Evolutionary conservation across 352 stramenopile genomes (phyloP).

Genomic region (Aphanomyces stellatus): DNA sequence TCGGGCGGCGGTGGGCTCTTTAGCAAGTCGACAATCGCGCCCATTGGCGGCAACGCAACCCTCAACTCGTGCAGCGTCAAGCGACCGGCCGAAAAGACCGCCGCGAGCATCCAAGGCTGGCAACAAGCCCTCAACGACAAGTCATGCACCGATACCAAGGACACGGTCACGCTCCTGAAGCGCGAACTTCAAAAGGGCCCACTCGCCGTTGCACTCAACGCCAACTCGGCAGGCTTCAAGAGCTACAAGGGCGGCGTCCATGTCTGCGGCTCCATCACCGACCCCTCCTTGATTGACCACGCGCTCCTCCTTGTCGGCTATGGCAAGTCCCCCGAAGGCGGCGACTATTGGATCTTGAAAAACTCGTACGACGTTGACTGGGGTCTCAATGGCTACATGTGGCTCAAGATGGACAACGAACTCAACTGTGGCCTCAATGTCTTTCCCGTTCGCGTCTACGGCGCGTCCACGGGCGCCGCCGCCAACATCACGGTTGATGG

Average conservation of each 20-base stretch:
- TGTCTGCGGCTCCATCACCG: slow-evolving; percentile 46
- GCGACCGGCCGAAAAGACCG: slow-evolving; percentile 42
- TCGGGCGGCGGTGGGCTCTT: too few species aligned
- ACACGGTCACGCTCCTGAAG: slow-evolving; percentile 44
- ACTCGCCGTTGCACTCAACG: slow-evolving; percentile 71
- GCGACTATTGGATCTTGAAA: slow-evolving; percentile 78
- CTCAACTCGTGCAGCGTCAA: slow-evolving; percentile 25
- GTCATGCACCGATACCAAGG: slow-evolving; percentile 43
- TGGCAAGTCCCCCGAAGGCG: slow-evolving; percentile 38
- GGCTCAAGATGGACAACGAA: slow-evolving; percentile 54
- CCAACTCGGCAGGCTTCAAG: slow-evolving; percentile 56
- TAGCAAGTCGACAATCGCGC: neutral
- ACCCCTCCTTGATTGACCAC: slow-evolving; percentile 66
- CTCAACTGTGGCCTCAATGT: slow-evolving; percentile 73
- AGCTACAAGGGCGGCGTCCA: slow-evolving; percentile 63
- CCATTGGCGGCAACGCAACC: slow-evolving; percentile 19
- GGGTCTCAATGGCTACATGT: slow-evolving; percentile 57
- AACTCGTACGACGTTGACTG: slow-evolving; percentile 70
- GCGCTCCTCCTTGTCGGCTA: slow-evolving; percentile 69
- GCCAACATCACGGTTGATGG: slow-evolving; percentile 41
- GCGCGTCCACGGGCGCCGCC: slow-evolving; percentile 34
- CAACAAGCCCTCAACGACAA: slow-evolving; percentile 45
- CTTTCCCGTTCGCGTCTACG: slow-evolving; percentile 58
- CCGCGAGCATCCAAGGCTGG: slow-evolving; percentile 62
- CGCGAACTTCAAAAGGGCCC: slow-evolving; percentile 52